Base-by-base conservation (phyloP, 768 basidiomycete species). In the Russula olivacea region DNA sequence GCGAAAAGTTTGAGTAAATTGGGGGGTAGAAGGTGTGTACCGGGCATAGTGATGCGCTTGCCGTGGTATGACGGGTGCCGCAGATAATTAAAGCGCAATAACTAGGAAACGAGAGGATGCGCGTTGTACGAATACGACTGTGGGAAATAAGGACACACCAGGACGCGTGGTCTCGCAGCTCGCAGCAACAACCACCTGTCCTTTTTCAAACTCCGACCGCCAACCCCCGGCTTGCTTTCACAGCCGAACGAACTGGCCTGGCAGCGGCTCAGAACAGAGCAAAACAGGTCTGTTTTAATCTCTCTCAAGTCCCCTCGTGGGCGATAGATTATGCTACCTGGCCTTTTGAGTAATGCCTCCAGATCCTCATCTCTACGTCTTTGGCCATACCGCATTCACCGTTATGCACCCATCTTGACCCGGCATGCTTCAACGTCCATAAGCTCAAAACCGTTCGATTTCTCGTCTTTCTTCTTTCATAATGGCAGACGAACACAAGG, bases 1-100 rank as follows among this genome's bases (percentile, higher is more conserved):
- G 93, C 88, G 74, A 98, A 99, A 68, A 98, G 88, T 73, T 96
- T 94, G 74, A 98, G 86, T 57, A 99, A 84, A 76, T 98, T 97
- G 3, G 93, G 93, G 4, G 96, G 96, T 25, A 99, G 83, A 25
- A 95, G 80, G 76, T 95, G 91, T 4, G 92, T 93, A 53, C 89
- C 89, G 11, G 79, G 80, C 79, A 80, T 80, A 64, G 43, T 67
- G 66, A 53, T 21, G 45, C n/a, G 54, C 15, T 54, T 52, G 57
- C 54, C 32, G 48, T 30, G 62, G 54, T 41, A 38, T 47, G 45
- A 45, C 1, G 36, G 28, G 3, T 47, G 19, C 17, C 36, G 64
- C 21, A n/a, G 47, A 32, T 36, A 30, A 59, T 66, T 66, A 59
- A 45, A 34, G 57, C 61, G 56, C 57, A 51, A 50, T 7, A 6